Evolutionary conservation across 148 eudicot species (phyloP), one percentile per base, ranked within the genome.

Genomic region (Linanthus parryae): DNA sequence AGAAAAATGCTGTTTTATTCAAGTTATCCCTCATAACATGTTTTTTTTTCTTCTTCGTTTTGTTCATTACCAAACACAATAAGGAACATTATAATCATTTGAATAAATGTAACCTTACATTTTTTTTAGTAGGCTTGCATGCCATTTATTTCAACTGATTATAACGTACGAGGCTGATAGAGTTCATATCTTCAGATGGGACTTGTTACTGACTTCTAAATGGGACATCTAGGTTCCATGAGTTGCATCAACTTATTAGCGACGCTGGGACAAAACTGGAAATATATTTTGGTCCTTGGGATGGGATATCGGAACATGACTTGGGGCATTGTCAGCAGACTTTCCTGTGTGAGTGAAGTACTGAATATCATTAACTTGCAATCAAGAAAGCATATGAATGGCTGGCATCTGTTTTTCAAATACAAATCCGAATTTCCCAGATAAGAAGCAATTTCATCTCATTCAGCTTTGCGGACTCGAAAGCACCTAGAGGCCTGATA

Each of bases 121-220:
- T n/a, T n/a, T n/a, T n/a, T n/a, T n/a, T n/a, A n/a, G n/a, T n/a
- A n/a, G n/a, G 17, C 1, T 17, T n/a, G 13, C 19, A 14, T 2
- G 15, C 20, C 8, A 3, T 18, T 8, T 19, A 19, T 3, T 34
- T 10, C 16, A 48, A 67, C 64, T 92, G 71, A 60, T 34, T 53
- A 68, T 77, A 58, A 94, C 96, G 37, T 81, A 72, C 68, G 94
- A 84, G 62, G 90, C 96, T 40, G 85, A 94, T 3, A 79, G 90
- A 30, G 84, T 92, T 2, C 88, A 87, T 59, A 66, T 70, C 44
- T 94, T 92, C 38, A 87, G 96, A 44, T 63, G 75, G 42, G 66
- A 94, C 84, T 65, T 75, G 88, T 59, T 87, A 73, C 67, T 84
- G 90, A 68, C 81, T 92, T 17, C 69, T 92, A 27, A 59, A 75